phyloP scores from a whole-genome alignment of 768 basidiomycete genomes.

The Dentipellis sp. region DNA sequence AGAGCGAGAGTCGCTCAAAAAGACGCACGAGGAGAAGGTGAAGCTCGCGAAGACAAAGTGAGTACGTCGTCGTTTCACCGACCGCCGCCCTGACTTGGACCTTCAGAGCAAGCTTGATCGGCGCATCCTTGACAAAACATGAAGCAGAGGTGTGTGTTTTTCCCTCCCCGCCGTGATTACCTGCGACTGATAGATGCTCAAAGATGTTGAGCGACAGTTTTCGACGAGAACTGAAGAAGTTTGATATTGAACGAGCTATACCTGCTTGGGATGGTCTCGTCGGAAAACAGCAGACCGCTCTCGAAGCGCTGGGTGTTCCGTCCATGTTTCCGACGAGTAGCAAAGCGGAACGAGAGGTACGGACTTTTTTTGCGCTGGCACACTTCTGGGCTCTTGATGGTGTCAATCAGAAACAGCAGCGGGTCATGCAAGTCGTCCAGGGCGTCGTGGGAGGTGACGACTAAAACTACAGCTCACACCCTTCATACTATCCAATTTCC shows the following conservation, averaged over 20 bases:
- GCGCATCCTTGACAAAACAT: constrained; percentile 53
- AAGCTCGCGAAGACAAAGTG: constrained; percentile 61
- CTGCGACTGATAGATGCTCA: neutral
- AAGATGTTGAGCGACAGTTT: constrained; percentile 62
- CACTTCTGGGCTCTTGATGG: no score
- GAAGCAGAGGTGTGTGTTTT: constrained; percentile 48
- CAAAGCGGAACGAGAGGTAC: constrained; percentile 46
- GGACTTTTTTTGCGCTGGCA: constrained; percentile 9
- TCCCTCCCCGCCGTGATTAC: neutral
- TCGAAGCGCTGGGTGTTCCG: constrained; percentile 56
- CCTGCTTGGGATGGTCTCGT: constrained; percentile 74
- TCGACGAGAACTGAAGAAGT: constrained; percentile 53
- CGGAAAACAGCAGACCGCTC: constrained; percentile 54
- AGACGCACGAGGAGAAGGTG: constrained; percentile 63
- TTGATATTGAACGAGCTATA: constrained; percentile 61
- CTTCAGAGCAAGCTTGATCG: constrained; percentile 58
- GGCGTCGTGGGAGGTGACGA: neutral
- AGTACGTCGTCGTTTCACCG: constrained; percentile 14
- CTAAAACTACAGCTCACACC: no score
- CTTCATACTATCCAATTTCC: no score
- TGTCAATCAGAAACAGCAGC: neutral
- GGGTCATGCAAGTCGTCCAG: constrained; percentile 1
- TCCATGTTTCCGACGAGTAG: constrained; percentile 56
- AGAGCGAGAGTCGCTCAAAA: constrained; percentile 52
- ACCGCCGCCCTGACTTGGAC: neutral